A percentile compares a stretch with the other conserved stretches of the same genome.
phyloP scores from a whole-genome alignment of 139 green algal genomes.

The Microglena sp. region DNA sequence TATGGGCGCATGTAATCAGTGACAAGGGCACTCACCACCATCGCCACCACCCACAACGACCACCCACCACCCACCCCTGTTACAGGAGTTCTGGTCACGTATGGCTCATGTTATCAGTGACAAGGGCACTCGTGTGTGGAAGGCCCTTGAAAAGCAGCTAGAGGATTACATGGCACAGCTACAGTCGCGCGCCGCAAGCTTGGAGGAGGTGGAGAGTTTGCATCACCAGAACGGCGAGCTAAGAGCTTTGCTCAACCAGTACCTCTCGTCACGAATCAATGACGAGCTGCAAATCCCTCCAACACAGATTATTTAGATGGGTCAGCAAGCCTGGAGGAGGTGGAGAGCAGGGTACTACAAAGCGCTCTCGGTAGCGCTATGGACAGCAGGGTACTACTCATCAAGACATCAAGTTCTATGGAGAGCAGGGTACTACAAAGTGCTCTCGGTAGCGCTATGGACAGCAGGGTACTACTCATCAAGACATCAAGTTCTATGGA shows the following conservation, averaged over 20 bases:
- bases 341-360: too few relatives aligned
- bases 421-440: too few relatives aligned
- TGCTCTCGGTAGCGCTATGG: too few relatives aligned
- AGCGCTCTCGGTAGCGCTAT: too few relatives aligned
- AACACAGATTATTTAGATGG: conserved; percentile 45
- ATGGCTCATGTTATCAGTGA: conserved; percentile 40
- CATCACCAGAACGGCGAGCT: conserved; percentile 69
- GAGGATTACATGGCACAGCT: conserved; percentile 54
- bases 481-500: too few relatives aligned
- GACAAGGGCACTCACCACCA: too few relatives aligned
- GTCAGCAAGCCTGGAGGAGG: conserved; percentile 24
- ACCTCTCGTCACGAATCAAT: conserved; percentile 57
- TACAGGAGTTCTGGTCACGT: conserved; percentile 40
- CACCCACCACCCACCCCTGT: too few relatives aligned
- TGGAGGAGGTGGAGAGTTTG: conserved; percentile 43
- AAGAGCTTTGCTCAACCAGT: conserved; percentile 64
- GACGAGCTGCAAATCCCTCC: conserved; percentile 62
- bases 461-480: too few relatives aligned
- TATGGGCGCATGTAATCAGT: too few relatives aligned
- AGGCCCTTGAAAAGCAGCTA: conserved; percentile 55
- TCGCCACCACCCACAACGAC: too few relatives aligned
- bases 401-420: too few relatives aligned
- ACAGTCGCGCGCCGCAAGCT: conserved; percentile 21
- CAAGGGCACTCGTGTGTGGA: conserved; percentile 51
- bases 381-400: too few relatives aligned